Conservation (phyloP, 805 yeast species). For the Blastobotrys peoriensis region DNA sequence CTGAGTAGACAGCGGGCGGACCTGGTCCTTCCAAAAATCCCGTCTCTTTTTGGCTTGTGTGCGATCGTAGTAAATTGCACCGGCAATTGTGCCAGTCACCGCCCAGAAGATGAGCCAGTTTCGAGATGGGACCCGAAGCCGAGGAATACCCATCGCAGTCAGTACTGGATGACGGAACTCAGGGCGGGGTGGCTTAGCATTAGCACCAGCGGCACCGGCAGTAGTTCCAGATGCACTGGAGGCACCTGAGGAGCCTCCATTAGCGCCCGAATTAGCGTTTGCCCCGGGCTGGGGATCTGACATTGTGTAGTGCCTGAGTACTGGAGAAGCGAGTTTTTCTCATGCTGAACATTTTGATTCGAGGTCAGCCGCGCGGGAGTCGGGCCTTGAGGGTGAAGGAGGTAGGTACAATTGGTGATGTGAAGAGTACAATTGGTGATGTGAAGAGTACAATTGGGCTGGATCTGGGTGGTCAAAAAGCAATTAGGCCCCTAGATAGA, state of each 20-base stretch:
- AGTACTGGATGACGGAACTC: slow-evolving; percentile 23
- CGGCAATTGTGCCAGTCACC: slow-evolving; percentile 55
- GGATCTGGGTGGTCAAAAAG: no score
- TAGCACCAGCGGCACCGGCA: no score
- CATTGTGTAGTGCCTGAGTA: not conserved
- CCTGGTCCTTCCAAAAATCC: slow-evolving; percentile 55
- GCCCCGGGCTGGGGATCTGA: not conserved
- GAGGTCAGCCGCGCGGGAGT: no score
- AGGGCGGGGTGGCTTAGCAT: slow-evolving; percentile 1
- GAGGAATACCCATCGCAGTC: slow-evolving; percentile 69
- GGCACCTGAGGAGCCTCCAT: not conserved
- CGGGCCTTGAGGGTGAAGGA: no score
- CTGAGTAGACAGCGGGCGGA: slow-evolving; percentile 46
- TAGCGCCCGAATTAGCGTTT: not conserved
- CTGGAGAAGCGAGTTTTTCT: no score
- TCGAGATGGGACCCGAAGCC: slow-evolving; percentile 73
- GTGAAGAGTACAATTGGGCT: no score
- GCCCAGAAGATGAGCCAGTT: slow-evolving; percentile 92
- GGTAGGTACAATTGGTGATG: no score
- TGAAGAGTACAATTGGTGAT: no score
- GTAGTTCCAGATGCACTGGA: slow-evolving; percentile 1
- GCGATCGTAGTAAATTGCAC: slow-evolving; percentile 78
- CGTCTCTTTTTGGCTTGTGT: slow-evolving; percentile 63
- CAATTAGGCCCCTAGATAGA: no score
- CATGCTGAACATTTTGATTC: no score